Conservation (phyloP, 1,139 yeast species). For the Magnusiomyces ingens region DNA sequence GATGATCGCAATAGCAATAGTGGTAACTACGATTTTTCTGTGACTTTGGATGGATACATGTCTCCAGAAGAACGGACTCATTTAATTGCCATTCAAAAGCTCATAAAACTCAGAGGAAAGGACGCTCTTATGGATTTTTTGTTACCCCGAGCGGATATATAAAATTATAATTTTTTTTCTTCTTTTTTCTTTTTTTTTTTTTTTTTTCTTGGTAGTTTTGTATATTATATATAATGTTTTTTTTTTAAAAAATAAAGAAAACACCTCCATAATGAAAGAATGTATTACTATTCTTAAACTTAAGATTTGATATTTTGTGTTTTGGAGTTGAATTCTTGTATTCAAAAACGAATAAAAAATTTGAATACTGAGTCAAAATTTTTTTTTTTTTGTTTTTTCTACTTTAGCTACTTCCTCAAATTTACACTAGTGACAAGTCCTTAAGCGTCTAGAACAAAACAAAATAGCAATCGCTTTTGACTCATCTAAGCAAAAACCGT, state of each 20-base stretch:
- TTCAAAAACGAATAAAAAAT: not conserved
- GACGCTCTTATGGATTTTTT: conserved; percentile 58
- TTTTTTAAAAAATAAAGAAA: conserved; percentile 18
- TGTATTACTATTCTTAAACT: not conserved
- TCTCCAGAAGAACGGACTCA: conserved; percentile 44
- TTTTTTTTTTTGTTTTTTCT: not conserved
- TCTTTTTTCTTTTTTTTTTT: not conserved
- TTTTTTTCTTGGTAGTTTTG: not conserved
- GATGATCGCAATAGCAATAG: not conserved
- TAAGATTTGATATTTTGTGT: too few species aligned
- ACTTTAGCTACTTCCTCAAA: too few species aligned
- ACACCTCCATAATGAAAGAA: not conserved
- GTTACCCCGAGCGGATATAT: conserved; percentile 2
- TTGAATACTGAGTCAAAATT: not conserved
- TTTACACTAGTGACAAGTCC: too few species aligned
- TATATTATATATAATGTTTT: not conserved
- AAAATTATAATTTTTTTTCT: not conserved
- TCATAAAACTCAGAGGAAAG: conserved; percentile 64
- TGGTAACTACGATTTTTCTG: conserved; percentile 10
- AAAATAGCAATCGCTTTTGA: too few species aligned
- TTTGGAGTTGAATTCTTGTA: not conserved
- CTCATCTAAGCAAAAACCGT: too few species aligned
- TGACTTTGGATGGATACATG: conserved; percentile 16
- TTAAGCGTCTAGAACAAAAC: too few species aligned
- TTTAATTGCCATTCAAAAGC: conserved; percentile 48